Conservation (phyloP, 2,329 filamentous ascomycete species). For the Clarireedia monteithiana region DNA sequence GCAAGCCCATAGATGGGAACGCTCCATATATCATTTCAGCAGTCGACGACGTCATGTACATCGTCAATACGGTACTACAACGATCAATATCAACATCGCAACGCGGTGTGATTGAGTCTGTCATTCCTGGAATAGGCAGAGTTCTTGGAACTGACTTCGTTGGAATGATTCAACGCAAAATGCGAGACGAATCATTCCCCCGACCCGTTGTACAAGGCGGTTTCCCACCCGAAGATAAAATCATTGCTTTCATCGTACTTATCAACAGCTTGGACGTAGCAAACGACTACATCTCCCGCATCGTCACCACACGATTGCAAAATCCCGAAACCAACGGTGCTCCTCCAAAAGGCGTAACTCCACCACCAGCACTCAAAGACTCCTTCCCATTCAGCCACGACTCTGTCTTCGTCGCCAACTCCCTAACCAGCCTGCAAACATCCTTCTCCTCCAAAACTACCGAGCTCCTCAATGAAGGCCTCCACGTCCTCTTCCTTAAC, state of each 20-base stretch:
- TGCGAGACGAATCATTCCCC: slow-evolving; percentile 93
- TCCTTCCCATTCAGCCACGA: slow-evolving; percentile 79
- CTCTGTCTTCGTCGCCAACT: slow-evolving; percentile 57
- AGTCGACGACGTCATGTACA: slow-evolving; percentile 99
- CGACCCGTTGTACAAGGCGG: slow-evolving; percentile 70
- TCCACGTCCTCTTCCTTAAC: slow-evolving; percentile 79
- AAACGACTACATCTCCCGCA: slow-evolving; percentile 82
- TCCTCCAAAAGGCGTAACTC: background rate
- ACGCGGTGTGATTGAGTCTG: slow-evolving; percentile 64
- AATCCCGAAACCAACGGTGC: slow-evolving; percentile 26
- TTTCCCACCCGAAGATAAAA: slow-evolving; percentile 78
- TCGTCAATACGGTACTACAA: slow-evolving; percentile 85
- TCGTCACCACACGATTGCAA: slow-evolving; percentile 62
- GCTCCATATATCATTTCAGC: slow-evolving; percentile 89
- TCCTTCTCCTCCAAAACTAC: slow-evolving; percentile 70
- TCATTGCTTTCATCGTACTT: slow-evolving; percentile 82
- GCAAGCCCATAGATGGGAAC: slow-evolving; percentile 64
- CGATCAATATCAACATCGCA: slow-evolving; percentile 83
- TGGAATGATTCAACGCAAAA: slow-evolving; percentile 94
- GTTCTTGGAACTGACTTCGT: slow-evolving; percentile 87
- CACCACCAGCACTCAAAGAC: slow-evolving; percentile 40
- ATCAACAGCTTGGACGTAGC: slow-evolving; percentile 94
- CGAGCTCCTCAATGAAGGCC: slow-evolving; percentile 76
- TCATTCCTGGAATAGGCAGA: slow-evolving; percentile 70
- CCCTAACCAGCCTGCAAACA: slow-evolving; percentile 60